Percentiles rank a stretch among this genome's conserved stretches.
These are phyloP conservation scores for Tubosaeta brunneosetosa DNA, from an alignment of 768 basidiomycete genomes.

Conservation along the genomic window DNA sequence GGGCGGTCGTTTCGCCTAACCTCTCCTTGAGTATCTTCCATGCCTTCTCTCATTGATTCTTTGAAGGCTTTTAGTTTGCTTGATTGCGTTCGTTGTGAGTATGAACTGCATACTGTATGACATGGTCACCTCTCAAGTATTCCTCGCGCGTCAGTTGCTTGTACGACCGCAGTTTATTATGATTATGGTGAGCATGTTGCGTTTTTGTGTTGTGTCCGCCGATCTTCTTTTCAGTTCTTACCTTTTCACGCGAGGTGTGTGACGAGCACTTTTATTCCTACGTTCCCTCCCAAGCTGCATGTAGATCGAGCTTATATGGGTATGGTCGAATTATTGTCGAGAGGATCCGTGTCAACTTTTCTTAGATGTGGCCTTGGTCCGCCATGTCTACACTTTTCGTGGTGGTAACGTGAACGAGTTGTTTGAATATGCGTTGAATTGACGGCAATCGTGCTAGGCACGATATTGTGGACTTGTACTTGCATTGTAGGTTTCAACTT, in stretches of 20 bases:
- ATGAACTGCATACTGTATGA: too few relatives aligned
- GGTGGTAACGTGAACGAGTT: constrained; percentile 1
- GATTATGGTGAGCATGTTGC: neutral
- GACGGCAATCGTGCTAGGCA: neutral
- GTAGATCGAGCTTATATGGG: constrained; percentile 13
- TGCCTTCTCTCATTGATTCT: too few relatives aligned
- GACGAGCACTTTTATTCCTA: neutral
- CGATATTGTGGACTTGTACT: too few relatives aligned
- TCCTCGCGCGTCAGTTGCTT: neutral
- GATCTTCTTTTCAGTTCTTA: constrained; percentile 3
- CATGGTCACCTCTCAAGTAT: too few relatives aligned
- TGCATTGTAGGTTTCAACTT: neutral
- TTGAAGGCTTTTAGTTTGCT: too few relatives aligned
- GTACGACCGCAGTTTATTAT: neutral
- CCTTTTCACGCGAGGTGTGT: constrained; percentile 6
- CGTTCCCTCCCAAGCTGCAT: neutral
- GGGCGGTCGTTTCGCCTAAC: too few relatives aligned
- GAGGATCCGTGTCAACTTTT: neutral
- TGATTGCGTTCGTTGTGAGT: too few relatives aligned
- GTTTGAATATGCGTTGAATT: neutral
- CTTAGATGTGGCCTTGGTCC: constrained; percentile 10
- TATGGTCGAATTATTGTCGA: neutral
- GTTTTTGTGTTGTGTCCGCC: neutral
- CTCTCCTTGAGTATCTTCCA: too few relatives aligned
- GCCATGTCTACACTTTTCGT: constrained; percentile 8